Evolutionary conservation across 2,329 filamentous ascomycete species (phyloP), one percentile per base, ranked within the genome.

Genomic region (Apiospora aurea): DNA sequence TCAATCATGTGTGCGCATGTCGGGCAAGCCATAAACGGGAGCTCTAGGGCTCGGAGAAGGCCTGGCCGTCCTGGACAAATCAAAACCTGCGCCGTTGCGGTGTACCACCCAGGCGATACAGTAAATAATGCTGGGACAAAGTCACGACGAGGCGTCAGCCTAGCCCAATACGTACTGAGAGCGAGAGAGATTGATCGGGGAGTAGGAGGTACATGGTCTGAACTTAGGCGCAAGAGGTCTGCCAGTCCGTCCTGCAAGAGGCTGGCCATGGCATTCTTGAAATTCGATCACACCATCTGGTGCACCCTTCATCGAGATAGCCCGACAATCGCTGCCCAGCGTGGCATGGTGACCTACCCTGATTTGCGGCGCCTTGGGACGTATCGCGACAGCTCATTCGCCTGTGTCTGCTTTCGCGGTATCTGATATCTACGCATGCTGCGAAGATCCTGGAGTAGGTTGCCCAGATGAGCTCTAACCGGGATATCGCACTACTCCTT

Each of bases 221-320:
- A n/a, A 61, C 53, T 38, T 61, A 29, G 53, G 6, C 16, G 34
- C 34, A 10, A 24, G 18, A 64, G 57, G 57, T 24, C 57, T 41
- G 57, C 29, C 13, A 41, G 29, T 38, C 24, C 34, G 29, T 38
- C 24, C 34, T 64, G 34, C 10, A 38, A 64, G 57, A 64, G 57
- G 41, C 34, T 38, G 34, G 34, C 34, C 34, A 64, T 64, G 57
- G 57, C 57, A 64, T 64, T 64, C 57, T 64, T 29, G 34, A n/a
- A 64, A 64, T 64, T 64, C 57, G 34, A 64, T 64, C 57, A 64
- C 57, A 34, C 57, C 34, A 64, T n/a, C 49, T 51, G 49, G 24
- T 14, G 49, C 49, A 51, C 57, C 57, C 57, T 64, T 64, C 57
- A 64, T 64, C 57, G 57, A 64, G 57, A 64, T 64, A 64, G 57